These are phyloP conservation scores for Chamaenerion angustifolium DNA, from an alignment of 345 rosid species.

Conservation along the genomic window DNA sequence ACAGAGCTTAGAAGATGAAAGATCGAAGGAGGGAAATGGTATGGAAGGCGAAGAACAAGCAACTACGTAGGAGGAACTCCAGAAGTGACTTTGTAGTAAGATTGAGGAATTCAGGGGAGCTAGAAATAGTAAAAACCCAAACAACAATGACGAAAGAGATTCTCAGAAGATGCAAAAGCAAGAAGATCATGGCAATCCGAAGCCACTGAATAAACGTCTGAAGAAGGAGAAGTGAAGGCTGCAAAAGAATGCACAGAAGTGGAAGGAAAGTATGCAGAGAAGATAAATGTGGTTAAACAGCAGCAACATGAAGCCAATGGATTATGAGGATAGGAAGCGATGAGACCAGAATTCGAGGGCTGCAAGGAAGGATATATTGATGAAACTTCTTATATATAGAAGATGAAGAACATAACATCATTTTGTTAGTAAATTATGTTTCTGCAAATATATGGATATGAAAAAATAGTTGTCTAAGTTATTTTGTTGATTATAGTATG, in stretches of 20 bases:
- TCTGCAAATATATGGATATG: no score
- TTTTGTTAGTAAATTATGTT: no score
- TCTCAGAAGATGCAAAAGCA: conserved; percentile 39
- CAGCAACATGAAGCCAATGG: conserved; percentile 48
- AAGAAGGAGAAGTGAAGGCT: conserved; percentile 58
- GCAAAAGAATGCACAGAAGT: conserved; percentile 66
- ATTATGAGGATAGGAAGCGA: conserved; percentile 73
- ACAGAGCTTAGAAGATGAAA: conserved; percentile 53
- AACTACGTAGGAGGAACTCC: conserved; percentile 63
- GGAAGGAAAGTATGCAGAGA: conserved; percentile 70
- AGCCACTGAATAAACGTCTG: conserved; percentile 57
- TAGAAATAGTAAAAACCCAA: conserved; percentile 24
- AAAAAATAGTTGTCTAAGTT: no score
- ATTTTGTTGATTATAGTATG: no score
- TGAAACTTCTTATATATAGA: neutral
- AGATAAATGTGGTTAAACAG: conserved; percentile 56
- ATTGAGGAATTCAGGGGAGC: conserved; percentile 58
- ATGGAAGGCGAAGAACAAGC: conserved; percentile 26
- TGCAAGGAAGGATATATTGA: conserved; percentile 31
- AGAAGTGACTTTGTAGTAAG: conserved; percentile 45
- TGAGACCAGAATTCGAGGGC: conserved; percentile 86
- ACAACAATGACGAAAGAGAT: conserved; percentile 11
- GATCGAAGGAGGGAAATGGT: conserved; percentile 18
- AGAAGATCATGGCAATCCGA: conserved; percentile 77
- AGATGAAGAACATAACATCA: no score